phyloP scores from a whole-genome alignment of 2,329 filamentous ascomycete genomes.

The Annulohypoxylon truncatum region DNA sequence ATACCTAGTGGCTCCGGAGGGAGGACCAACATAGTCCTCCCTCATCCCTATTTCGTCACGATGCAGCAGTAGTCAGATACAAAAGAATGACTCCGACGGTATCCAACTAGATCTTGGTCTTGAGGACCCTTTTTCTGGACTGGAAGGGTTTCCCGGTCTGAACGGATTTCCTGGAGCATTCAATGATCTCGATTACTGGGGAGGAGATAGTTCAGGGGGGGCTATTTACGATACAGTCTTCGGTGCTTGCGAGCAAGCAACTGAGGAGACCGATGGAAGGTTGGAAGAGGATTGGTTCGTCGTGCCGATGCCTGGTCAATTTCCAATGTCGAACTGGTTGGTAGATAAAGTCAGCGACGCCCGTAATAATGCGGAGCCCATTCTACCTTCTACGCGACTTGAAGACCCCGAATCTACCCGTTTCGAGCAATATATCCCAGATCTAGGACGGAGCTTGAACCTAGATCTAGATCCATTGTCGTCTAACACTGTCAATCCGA shows the following conservation, averaged over 20 bases:
- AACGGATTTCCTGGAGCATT: slow-evolving; percentile 4
- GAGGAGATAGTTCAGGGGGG: background rate
- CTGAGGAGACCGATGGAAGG: background rate
- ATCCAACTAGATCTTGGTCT: slow-evolving; percentile 14
- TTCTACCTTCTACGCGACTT: background rate
- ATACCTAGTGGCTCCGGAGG: slow-evolving; percentile 24
- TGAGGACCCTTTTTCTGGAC: slow-evolving; percentile 31
- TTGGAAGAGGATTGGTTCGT: slow-evolving; percentile 10
- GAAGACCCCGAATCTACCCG: background rate
- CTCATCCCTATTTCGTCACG: slow-evolving; percentile 31
- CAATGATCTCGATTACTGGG: slow-evolving; percentile 33
- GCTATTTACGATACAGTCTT: background rate
- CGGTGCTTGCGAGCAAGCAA: background rate
- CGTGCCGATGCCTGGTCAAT: slow-evolving; percentile 21
- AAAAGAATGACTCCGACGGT: slow-evolving; percentile 12
- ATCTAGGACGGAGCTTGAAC: background rate
- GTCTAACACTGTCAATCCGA: background rate
- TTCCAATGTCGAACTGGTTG: slow-evolving; percentile 30
- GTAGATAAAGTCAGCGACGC: slow-evolving; percentile 9
- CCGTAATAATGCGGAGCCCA: background rate
- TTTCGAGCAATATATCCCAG: background rate
- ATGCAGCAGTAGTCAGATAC: slow-evolving; percentile 35
- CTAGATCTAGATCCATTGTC: slow-evolving; percentile 5
- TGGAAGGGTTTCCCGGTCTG: slow-evolving; percentile 26
- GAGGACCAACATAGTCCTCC: slow-evolving; percentile 30